Conservation (phyloP, 1,139 yeast species). For the Yamadazyma membranifaciens region DNA sequence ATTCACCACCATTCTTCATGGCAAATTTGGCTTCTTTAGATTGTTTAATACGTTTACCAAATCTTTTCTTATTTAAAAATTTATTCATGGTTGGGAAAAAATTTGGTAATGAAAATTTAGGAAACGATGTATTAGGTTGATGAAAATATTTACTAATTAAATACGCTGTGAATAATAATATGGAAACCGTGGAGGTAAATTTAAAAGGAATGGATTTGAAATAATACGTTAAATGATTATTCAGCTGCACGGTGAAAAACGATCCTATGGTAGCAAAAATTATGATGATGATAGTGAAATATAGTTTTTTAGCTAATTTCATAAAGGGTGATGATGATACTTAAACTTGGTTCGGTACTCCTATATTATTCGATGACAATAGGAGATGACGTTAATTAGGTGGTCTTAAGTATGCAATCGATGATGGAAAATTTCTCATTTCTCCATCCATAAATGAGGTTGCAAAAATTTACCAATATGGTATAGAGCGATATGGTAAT, state of each 20-base stretch:
- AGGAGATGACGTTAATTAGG: no score
- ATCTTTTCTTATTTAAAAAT: constrained; percentile 12
- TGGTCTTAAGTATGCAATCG: no score
- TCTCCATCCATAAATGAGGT: no score
- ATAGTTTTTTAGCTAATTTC: no score
- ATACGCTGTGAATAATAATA: constrained; percentile 9
- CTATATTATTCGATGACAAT: no score
- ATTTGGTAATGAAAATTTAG: not conserved
- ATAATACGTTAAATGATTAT: not conserved
- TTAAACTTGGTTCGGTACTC: no score
- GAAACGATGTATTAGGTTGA: not conserved
- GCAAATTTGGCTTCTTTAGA: constrained; percentile 38
- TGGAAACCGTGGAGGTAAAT: constrained; percentile 9
- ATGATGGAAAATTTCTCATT: no score
- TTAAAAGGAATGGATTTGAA: not conserved
- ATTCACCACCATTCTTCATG: constrained; percentile 59
- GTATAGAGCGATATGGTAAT: no score
- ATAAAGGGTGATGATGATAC: no score
- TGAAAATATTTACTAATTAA: not conserved
- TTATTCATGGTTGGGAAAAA: constrained; percentile 5
- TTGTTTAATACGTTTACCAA: constrained; percentile 11
- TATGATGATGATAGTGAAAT: no score
- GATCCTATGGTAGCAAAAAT: no score
- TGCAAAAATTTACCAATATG: no score
- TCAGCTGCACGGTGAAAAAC: constrained; percentile 8